Percentiles rank a stretch among this genome's conserved stretches.
Evolutionary conservation across 1,284 basidiomycete species (phyloP).

Genomic region (Ganoderma lingzhi): DNA sequence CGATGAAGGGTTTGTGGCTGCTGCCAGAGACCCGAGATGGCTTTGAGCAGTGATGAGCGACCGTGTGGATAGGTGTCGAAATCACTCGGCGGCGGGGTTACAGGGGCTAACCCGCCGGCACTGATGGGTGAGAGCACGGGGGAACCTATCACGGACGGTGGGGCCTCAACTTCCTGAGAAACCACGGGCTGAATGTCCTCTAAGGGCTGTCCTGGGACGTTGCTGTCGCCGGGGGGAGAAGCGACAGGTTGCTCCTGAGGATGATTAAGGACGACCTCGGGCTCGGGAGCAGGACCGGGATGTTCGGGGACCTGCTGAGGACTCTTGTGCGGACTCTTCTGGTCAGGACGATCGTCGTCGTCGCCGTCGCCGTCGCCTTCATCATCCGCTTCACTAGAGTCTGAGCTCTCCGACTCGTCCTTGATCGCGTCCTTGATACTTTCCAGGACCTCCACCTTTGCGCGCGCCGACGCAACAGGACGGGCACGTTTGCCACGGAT

Average conservation of each 20-base stretch:
- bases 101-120: constrained; percentile 46
- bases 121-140: constrained; percentile 46
- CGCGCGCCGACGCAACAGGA: constrained; percentile 90
- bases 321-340: constrained; percentile 23
- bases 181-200: not conserved
- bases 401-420: constrained; percentile 84
- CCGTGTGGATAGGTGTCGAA: constrained; percentile 58
- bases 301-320: constrained; percentile 18
- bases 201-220: not conserved
- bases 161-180: constrained; percentile 34
- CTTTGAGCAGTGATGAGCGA: constrained; percentile 84
- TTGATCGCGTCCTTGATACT: constrained; percentile 93
- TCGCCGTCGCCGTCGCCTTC: constrained; percentile 76
- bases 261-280: constrained; percentile 40
- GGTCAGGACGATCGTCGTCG: constrained; percentile 55
- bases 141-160: constrained; percentile 63
- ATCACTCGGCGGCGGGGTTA: constrained; percentile 64
- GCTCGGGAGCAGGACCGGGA: constrained; percentile 12
- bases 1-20: constrained; percentile 54
- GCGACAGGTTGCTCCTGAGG: constrained; percentile 5
- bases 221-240: not conserved
- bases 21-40: constrained; percentile 87
- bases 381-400: constrained; percentile 90
- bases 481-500: constrained; percentile 92
- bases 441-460: constrained; percentile 90